Evolutionary conservation across 805 yeast species (phyloP), one percentile per base, ranked within the genome.

Genomic region (Jamesozyma spencerorum): DNA sequence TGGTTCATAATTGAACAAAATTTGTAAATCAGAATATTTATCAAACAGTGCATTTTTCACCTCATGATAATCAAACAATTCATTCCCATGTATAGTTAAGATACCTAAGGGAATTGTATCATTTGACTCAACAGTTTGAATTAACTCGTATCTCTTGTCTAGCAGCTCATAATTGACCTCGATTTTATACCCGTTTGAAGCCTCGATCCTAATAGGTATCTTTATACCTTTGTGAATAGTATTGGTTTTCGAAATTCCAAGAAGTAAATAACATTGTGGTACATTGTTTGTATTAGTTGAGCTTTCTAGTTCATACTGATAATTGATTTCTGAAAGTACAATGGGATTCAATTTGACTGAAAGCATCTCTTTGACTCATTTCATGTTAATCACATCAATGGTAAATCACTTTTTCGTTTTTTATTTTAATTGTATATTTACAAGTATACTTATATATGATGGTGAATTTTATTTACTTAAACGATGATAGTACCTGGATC

Each of bases 401-500:
- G n/a, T n/a, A n/a, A n/a, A n/a, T n/a, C n/a, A n/a, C n/a, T n/a
- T n/a, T n/a, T n/a, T n/a, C n/a, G n/a, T n/a, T n/a, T n/a, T n/a
- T 12, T 28, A 7, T 7, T 28, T 18, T 14, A 17, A 10, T 32
- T 32, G 35, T 32, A 32, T 34, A 34, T 34, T 34, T 34, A 34
- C 36, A 34, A n/a, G 27, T 32, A 32, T 31, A 14, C n/a, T n/a
- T 17, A 17, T 31, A 31, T 31, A 31, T 13, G 14, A n/a, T 8
- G 6, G 5, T 29, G 31, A 31, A 22, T 7, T 22, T 10, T 33
- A 8, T 40, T 13, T 36, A 14, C 18, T 58, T 50, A 68, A 32
- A 66, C 70, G 45, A 69, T 60, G 15, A 69, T 71, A 38, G 65
- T 63, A 47, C 73, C 74, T 40, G 62, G 70, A 48, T 69, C 73